phyloP scores from a whole-genome alignment of 768 basidiomycete species.

The Chalciporus sphaerocephalus region DNA sequence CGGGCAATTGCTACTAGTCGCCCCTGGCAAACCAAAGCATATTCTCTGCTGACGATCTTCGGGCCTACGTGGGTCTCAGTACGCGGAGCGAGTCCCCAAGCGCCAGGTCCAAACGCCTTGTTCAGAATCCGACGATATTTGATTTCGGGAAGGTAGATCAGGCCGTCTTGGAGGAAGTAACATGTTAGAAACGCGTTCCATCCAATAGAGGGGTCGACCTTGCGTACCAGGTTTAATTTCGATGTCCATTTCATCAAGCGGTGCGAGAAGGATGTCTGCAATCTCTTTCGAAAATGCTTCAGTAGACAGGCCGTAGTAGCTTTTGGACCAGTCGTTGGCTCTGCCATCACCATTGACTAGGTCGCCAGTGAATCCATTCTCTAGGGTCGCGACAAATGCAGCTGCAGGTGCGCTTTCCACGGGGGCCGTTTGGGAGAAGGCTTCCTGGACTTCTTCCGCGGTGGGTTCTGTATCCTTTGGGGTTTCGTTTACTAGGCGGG shows the following conservation, averaged over 20 bases:
- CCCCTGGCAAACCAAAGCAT: slow-evolving; percentile 90
- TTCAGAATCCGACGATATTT: slow-evolving; percentile 92
- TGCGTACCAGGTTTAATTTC: slow-evolving; percentile 14
- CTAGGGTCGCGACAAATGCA: neutral
- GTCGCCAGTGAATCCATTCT: slow-evolving; percentile 25
- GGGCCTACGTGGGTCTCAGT: slow-evolving; percentile 88
- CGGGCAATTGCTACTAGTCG: slow-evolving; percentile 85
- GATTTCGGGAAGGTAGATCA: slow-evolving; percentile 94
- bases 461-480: slow-evolving; percentile 16
- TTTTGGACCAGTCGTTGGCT: slow-evolving; percentile 80
- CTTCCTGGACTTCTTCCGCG: slow-evolving; percentile 13
- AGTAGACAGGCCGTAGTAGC: slow-evolving; percentile 75
- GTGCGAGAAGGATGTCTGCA: slow-evolving; percentile 37
- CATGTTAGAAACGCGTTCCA: neutral
- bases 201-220: neutral
- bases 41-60: slow-evolving; percentile 87
- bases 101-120: slow-evolving; percentile 92
- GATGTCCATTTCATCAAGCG: too few relatives aligned
- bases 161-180: slow-evolving; percentile 57
- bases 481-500: slow-evolving; percentile 19
- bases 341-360: slow-evolving; percentile 18
- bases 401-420: slow-evolving; percentile 5
- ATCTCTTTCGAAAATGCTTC: slow-evolving; percentile 75
- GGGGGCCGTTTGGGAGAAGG: slow-evolving; percentile 13
- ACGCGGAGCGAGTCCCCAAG: slow-evolving; percentile 93